phyloP scores from a whole-genome alignment of 192 early-diverging fungal species.

The Coemansia furcata region DNA sequence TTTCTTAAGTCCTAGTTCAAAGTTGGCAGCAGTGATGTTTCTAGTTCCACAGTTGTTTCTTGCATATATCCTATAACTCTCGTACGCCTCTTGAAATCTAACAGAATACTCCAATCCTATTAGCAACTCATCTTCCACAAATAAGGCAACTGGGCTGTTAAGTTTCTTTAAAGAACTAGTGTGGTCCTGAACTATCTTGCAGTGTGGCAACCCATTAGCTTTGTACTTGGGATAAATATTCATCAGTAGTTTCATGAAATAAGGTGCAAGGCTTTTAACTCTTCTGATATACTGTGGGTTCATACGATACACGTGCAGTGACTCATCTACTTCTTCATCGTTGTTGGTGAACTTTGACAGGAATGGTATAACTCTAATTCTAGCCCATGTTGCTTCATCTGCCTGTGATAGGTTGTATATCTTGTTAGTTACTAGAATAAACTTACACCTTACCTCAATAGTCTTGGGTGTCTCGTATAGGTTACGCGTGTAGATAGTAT shows the following conservation, averaged over 20 bases:
- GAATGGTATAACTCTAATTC: conserved; percentile 23
- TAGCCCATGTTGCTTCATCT: conserved; percentile 20
- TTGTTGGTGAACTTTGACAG: conserved; percentile 8
- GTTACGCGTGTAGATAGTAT: conserved; percentile 18
- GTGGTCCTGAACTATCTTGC: not conserved
- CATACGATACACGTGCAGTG: not conserved
- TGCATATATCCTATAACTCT: conserved; percentile 3
- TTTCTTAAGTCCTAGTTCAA: not conserved
- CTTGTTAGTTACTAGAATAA: conserved; percentile 24
- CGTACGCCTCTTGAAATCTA: conserved; percentile 12
- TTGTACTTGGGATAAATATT: conserved; percentile 11
- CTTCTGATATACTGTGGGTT: not conserved
- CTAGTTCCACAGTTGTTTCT: conserved; percentile 12
- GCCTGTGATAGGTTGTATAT: conserved; percentile 15
- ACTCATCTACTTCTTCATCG: not conserved
- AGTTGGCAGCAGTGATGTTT: conserved; percentile 11
- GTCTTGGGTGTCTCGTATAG: conserved; percentile 8
- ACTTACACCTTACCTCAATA: conserved; percentile 21
- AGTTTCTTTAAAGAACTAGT: conserved; percentile 7
- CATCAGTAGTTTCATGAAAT: conserved; percentile 14
- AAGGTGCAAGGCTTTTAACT: not conserved
- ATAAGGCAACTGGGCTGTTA: conserved; percentile 8
- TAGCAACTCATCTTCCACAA: conserved; percentile 10
- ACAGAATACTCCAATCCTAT: not conserved
- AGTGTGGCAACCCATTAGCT: conserved; percentile 7